Evolutionary conservation across 148 eudicot genomes (phyloP).

Genomic region (Silene conica): DNA sequence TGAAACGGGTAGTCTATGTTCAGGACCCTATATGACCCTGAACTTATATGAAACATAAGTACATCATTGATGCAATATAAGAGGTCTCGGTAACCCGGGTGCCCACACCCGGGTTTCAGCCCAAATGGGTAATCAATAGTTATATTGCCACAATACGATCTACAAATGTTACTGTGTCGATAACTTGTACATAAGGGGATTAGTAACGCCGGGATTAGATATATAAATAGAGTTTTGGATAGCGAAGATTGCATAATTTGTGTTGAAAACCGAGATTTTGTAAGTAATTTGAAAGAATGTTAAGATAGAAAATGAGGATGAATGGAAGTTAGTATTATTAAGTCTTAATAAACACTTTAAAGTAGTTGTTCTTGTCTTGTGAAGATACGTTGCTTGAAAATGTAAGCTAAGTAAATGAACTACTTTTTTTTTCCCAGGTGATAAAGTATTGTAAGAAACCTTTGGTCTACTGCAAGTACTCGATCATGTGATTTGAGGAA

Average conservation of each 20-base stretch:
- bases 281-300: neutral
- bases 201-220: conserved; percentile 7
- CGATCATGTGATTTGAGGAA: too few relatives aligned
- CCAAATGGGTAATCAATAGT: conserved; percentile 78
- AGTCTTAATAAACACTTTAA: neutral
- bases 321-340: neutral
- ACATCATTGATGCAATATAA: conserved; percentile 80
- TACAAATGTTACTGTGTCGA: conserved; percentile 43
- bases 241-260: conserved; percentile 13
- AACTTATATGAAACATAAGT: conserved; percentile 75
- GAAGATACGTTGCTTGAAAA: conserved; percentile 31
- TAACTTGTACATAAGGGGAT: conserved; percentile 24
- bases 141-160: conserved; percentile 75
- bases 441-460: conserved; percentile 24
- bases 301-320: conserved; percentile 2
- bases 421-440: conserved; percentile 29
- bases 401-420: conserved; percentile 12
- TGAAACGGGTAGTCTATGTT: conserved; percentile 82
- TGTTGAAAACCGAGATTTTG: neutral
- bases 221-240: conserved; percentile 12
- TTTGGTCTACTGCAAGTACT: neutral
- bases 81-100: conserved; percentile 72
- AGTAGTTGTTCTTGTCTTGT: neutral
- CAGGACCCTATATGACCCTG: conserved; percentile 82
- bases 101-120: conserved; percentile 74